These are phyloP conservation scores for Scolecobasidium constrictum DNA, from an alignment of 2,329 filamentous ascomycete genomes.

Conservation along the genomic window DNA sequence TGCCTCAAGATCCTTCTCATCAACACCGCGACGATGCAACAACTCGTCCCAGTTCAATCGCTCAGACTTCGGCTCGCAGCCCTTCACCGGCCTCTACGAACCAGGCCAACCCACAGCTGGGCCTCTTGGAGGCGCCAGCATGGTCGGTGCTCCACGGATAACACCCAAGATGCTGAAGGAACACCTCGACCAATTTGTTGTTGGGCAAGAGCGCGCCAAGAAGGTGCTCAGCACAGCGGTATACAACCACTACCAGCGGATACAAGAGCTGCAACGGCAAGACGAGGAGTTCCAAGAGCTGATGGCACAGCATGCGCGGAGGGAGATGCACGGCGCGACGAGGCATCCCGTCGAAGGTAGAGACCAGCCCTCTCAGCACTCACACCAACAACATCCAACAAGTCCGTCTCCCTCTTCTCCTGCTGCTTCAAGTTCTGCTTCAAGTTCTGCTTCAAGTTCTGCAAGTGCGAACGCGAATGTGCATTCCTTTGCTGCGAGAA, in stretches of 20 bases:
- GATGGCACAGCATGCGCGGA: conserved; percentile 58
- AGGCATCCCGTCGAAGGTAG: conserved; percentile 68
- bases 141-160: conserved; percentile 45
- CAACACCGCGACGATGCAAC: too few relatives aligned
- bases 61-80: conserved; percentile 52
- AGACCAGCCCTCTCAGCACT: not conserved
- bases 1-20: too few relatives aligned
- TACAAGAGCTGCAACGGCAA: conserved; percentile 63
- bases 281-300: conserved; percentile 70
- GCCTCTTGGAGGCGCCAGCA: conserved; percentile 48
- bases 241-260: conserved; percentile 91
- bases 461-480: too few relatives aligned
- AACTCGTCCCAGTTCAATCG: conserved; percentile 43
- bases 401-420: not conserved
- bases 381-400: not conserved
- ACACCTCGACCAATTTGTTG: conserved; percentile 89
- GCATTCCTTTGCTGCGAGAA: not conserved
- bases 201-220: conserved; percentile 90
- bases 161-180: conserved; percentile 65
- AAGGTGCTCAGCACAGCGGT: conserved; percentile 87
- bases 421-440: not conserved
- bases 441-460: too few relatives aligned
- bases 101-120: conserved; percentile 49
- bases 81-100: conserved; percentile 53
- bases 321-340: conserved; percentile 52